These are phyloP conservation scores for Helminthosporium solani DNA, from an alignment of 2,329 filamentous ascomycete species.

Conservation along the genomic window DNA sequence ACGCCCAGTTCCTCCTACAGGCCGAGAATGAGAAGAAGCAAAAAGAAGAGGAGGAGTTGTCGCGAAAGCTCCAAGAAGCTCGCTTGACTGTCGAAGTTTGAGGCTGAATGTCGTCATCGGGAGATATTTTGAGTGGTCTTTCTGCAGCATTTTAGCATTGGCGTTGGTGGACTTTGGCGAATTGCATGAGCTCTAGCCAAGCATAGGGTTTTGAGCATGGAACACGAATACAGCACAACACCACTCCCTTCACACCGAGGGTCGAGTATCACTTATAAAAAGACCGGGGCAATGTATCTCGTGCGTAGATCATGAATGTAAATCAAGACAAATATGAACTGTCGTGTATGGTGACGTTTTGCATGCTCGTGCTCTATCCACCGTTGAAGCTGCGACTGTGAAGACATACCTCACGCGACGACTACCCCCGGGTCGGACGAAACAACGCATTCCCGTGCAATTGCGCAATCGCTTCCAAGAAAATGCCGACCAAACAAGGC, in stretches of 20 bases:
- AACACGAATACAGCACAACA: constrained; percentile 11
- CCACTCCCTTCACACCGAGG: constrained; percentile 15
- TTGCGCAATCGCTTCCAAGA: constrained; percentile 42
- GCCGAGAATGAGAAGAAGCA: constrained; percentile 73
- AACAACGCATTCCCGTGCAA: constrained; percentile 29
- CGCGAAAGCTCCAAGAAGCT: constrained; percentile 30
- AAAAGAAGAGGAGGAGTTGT: constrained; percentile 42
- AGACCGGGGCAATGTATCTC: constrained; percentile 3
- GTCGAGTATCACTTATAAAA: constrained; percentile 17
- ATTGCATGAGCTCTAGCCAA: constrained; percentile 11
- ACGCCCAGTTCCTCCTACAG: constrained; percentile 78
- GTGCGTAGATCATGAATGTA: background rate
- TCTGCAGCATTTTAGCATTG: constrained; percentile 44
- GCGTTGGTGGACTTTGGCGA: constrained; percentile 38
- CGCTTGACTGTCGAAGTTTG: constrained; percentile 24
- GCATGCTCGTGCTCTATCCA: background rate
- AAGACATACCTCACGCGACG: background rate
- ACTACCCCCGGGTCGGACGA: too few relatives aligned
- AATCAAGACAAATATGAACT: background rate
- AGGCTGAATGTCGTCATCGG: constrained; percentile 18
- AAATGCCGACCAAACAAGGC: constrained; percentile 27
- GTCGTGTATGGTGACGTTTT: background rate
- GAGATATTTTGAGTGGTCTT: constrained; percentile 16
- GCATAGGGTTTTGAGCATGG: too few relatives aligned
- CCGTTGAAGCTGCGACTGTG: background rate